Base-by-base conservation (phyloP, 2,329 filamentous ascomycete genomes). In the Hymenoscyphus linearis region DNA sequence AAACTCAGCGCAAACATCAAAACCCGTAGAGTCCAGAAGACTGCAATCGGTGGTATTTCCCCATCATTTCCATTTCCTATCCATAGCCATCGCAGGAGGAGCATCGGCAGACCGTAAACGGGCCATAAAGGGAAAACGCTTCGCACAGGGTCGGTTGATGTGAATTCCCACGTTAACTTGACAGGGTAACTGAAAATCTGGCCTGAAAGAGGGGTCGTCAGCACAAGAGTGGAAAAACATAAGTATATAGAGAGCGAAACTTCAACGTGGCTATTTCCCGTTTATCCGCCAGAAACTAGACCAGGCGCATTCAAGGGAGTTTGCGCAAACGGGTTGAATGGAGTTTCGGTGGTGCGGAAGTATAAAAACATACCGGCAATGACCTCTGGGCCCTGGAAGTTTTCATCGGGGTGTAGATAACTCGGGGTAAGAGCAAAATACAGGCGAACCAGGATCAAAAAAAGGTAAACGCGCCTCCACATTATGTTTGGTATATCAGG, bases 51-150 rank as follows among this genome's bases (percentile, higher is more conserved):
- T 26, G 91, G 86, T 26, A 93, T 89, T 62, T 90, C 85, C 68
- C 84, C 86, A 71, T 90, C 87, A 58, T 86, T 79, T 52, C 90
- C 90, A 62, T 91, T 88, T 60, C 92, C 93, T 69, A 90, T 87
- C 87, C 91, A 96, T 61, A 98, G 81, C 91, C 92, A 97, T 74
- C 91, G 89, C 70, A 99, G 77, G 31, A 98, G 81, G 65, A 92
- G 87, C 90, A 99, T 96, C 58, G 95, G 95, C 70, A 96, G 80
- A 65, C 92, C 93, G 76, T 98, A 99, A 67, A 93, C 86, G 25
- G 93, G 90, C 93, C 93, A 97, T 84, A 99, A 78, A 66, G 95
- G 95, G 72, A 98, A 97, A 71, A 96, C 87, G 79, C 95, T 98
- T 74, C 95, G 92, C 69, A 99, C 92, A 60, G 95, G 95, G 67